Evolutionary conservation across 2,329 filamentous ascomycete species (phyloP).

Genomic region (Gyromitra esculenta): DNA sequence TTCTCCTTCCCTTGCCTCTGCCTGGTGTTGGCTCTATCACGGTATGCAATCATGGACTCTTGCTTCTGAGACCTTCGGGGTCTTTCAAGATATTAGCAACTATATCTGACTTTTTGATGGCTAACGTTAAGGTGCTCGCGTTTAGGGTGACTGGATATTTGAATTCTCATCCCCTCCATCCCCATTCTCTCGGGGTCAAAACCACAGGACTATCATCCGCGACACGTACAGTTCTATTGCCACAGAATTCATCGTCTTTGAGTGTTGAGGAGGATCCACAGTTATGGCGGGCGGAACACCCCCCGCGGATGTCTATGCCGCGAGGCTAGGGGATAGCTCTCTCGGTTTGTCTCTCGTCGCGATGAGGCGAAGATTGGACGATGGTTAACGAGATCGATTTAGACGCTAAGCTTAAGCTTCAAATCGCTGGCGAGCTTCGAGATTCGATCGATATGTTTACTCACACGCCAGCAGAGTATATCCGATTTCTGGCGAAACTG

Average conservation of each 20-base stretch:
- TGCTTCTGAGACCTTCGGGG: slow-evolving; percentile 5
- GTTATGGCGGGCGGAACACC: slow-evolving; percentile 54
- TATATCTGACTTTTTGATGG: slow-evolving; percentile 3
- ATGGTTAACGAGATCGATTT: slow-evolving; percentile 40
- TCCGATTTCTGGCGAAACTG: slow-evolving; percentile 82
- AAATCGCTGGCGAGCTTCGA: slow-evolving; percentile 84
- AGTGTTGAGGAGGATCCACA: slow-evolving; percentile 51
- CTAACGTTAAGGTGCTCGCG: slow-evolving; percentile 4
- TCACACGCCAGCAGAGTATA: slow-evolving; percentile 77
- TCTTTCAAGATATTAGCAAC: not conserved
- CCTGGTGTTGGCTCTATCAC: slow-evolving; percentile 18
- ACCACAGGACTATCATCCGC: slow-evolving; percentile 13
- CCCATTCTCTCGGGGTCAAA: not conserved
- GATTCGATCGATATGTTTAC: slow-evolving; percentile 88
- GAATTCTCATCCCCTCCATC: not conserved
- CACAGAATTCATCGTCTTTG: not conserved
- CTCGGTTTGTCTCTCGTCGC: slow-evolving; percentile 61
- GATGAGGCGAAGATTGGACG: not conserved
- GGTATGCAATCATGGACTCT: slow-evolving; percentile 7
- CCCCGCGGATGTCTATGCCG: slow-evolving; percentile 63
- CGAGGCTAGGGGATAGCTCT: slow-evolving; percentile 64
- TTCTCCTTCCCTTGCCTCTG: not conserved
- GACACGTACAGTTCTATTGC: slow-evolving; percentile 32
- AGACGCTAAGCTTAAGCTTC: slow-evolving; percentile 85
- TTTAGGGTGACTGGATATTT: slow-evolving; percentile 13